Percentiles rank a stretch among this genome's conserved stretches.
phyloP scores from a whole-genome alignment of 129 eudicot species.

The Chrysanthemum lavandulifolium region DNA sequence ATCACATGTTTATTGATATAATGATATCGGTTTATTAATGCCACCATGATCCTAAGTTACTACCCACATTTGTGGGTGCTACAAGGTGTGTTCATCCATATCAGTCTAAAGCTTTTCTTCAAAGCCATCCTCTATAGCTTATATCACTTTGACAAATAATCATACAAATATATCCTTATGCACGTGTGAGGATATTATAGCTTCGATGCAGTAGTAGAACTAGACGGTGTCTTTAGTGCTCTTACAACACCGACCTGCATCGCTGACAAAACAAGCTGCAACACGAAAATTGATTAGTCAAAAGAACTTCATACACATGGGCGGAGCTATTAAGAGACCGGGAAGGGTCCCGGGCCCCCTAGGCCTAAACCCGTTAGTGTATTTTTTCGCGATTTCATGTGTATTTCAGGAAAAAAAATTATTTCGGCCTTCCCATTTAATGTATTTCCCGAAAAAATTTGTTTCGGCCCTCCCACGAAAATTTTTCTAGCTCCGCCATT shows the following conservation, averaged over 20 bases:
- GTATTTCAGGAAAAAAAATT: no score
- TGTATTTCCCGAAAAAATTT: no score
- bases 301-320: neutral
- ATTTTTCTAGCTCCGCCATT: no score
- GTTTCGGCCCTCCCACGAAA: no score
- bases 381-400: no score
- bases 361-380: no score
- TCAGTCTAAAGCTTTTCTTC: neutral
- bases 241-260: conserved; percentile 85
- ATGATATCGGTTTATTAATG: neutral
- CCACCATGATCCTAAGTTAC: neutral
- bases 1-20: neutral
- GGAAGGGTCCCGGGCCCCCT: no score
- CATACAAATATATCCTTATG: conserved; percentile 2
- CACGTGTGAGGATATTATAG: conserved; percentile 30
- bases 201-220: conserved; percentile 42
- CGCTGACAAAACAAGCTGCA: conserved; percentile 76
- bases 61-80: no score
- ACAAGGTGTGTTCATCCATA: neutral
- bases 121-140: conserved; percentile 3
- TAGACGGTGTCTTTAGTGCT: conserved; percentile 37
- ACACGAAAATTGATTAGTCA: conserved; percentile 23
- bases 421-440: no score
- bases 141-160: neutral
- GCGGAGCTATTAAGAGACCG: no score